These are phyloP conservation scores for Aspergillus hiratsukae DNA, from an alignment of 2,329 filamentous ascomycete species.

Conservation along the genomic window DNA sequence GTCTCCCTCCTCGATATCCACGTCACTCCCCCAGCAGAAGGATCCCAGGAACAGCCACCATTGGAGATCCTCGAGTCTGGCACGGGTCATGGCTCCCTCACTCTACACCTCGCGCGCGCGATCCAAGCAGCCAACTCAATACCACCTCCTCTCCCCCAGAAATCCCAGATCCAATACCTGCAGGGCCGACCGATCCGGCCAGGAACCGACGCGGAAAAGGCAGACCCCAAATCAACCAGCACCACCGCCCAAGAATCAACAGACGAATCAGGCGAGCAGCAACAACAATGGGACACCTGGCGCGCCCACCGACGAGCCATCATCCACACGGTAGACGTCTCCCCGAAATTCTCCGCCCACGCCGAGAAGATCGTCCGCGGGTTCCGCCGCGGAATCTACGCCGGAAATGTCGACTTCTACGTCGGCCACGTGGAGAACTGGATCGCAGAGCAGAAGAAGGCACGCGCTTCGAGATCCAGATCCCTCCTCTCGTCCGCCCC, in stretches of 20 bases:
- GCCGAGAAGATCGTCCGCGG: slow-evolving; percentile 62
- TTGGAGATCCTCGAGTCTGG: slow-evolving; percentile 79
- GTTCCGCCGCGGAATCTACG: slow-evolving; percentile 68
- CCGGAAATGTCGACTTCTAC: slow-evolving; percentile 68
- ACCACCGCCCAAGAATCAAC: background rate
- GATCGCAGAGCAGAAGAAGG: slow-evolving; percentile 50
- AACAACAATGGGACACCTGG: slow-evolving; percentile 44
- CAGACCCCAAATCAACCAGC: slow-evolving; percentile 4
- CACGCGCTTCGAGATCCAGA: slow-evolving; percentile 25
- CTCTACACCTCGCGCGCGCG: slow-evolving; percentile 68
- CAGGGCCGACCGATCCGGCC: slow-evolving; percentile 20
- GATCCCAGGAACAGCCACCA: slow-evolving; percentile 33
- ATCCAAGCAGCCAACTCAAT: slow-evolving; percentile 68
- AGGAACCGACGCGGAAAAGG: slow-evolving; percentile 18
- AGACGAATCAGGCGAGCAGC: background rate
- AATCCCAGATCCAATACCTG: slow-evolving; percentile 29
- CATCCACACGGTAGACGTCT: slow-evolving; percentile 70
- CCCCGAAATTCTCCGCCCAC: slow-evolving; percentile 56
- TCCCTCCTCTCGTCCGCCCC: slow-evolving; percentile 15
- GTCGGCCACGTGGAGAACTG: slow-evolving; percentile 62
- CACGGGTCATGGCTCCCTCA: slow-evolving; percentile 78
- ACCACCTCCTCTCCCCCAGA: slow-evolving; percentile 41
- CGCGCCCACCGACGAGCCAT: slow-evolving; percentile 57
- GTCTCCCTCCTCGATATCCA: slow-evolving; percentile 73
- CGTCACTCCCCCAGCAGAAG: slow-evolving; percentile 40